Conservation (phyloP, 2,329 filamentous ascomycete genomes). For the Pseudogymnoascus sp. region DNA sequence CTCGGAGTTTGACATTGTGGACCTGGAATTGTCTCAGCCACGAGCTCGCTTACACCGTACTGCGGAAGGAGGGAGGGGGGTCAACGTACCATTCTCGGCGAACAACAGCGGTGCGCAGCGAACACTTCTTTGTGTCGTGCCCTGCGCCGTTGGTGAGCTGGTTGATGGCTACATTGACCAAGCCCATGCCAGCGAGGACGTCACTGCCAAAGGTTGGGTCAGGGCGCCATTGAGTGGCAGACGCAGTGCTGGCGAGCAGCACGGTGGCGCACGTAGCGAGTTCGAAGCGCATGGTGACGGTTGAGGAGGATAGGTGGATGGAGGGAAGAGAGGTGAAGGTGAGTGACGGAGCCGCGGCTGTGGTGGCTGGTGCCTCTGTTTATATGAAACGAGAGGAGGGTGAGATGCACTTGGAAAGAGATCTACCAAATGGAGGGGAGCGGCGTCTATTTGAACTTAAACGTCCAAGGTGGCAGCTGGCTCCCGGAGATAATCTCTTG, state of each 20-base stretch:
- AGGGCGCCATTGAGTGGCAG: neutral
- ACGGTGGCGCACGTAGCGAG: neutral
- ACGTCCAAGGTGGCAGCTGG: neutral
- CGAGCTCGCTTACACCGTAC: neutral
- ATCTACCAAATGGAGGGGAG: conserved; percentile 1
- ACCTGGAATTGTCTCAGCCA: conserved; percentile 16
- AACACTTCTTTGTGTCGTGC: conserved; percentile 24
- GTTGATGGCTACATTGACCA: neutral
- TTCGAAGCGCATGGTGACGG: neutral
- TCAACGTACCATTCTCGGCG: conserved; percentile 37
- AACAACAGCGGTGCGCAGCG: conserved; percentile 31
- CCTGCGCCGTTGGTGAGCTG: neutral
- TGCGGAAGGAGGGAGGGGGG: neutral
- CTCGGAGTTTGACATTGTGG: conserved; percentile 17
- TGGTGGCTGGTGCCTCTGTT: neutral
- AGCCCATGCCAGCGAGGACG: neutral
- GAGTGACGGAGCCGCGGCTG: neutral
- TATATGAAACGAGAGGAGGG: neutral
- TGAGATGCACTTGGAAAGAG: conserved; percentile 2
- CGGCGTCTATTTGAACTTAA: conserved; percentile 7
- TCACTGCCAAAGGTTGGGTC: conserved; percentile 6
- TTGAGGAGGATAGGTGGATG: neutral
- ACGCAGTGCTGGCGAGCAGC: neutral
- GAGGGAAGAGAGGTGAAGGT: neutral
- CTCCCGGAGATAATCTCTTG: conserved; percentile 1